These are phyloP conservation scores for Globisporangium parvum DNA, from an alignment of 352 stramenopile species.

Conservation along the genomic window DNA sequence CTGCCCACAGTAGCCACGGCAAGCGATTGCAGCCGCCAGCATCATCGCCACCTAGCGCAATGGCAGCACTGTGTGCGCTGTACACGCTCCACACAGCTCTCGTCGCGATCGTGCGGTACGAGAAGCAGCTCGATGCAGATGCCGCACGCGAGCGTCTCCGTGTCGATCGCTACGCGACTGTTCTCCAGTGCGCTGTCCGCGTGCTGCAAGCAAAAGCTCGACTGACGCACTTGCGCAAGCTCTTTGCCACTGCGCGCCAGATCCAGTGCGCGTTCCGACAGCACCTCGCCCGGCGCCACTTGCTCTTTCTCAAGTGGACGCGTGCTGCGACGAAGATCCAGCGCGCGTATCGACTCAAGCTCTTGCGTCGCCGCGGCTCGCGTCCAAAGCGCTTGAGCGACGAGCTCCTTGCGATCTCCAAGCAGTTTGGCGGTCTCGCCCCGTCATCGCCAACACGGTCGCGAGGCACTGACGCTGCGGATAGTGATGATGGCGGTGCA, in stretches of 20 bases:
- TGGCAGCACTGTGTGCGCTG: constrained; percentile 13
- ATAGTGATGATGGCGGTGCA: not conserved
- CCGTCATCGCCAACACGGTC: not conserved
- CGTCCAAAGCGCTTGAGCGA: constrained; percentile 31
- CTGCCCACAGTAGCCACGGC: not conserved
- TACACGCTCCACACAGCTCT: constrained; percentile 20
- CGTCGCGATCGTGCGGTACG: constrained; percentile 37
- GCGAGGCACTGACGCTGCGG: not conserved
- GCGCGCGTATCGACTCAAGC: constrained; percentile 46
- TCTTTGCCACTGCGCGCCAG: constrained; percentile 27
- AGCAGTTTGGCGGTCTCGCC: constrained; percentile 27
- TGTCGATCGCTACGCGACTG: constrained; percentile 19
- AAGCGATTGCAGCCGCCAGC: not conserved
- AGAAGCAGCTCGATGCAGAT: constrained; percentile 42
- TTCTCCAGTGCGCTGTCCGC: constrained; percentile 46
- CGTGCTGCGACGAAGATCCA: constrained; percentile 49
- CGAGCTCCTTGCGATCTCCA: constrained; percentile 40
- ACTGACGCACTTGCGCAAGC: constrained; percentile 20
- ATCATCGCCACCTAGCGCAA: not conserved
- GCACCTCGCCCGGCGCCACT: constrained; percentile 43
- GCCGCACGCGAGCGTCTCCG: constrained; percentile 18
- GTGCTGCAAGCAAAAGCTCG: constrained; percentile 17
- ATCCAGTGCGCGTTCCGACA: constrained; percentile 73
- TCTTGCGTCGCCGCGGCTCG: constrained; percentile 30
- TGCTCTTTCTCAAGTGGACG: constrained; percentile 42